Base-by-base conservation (phyloP, 352 stramenopile genomes). In the Blastocystis sp. region DNA sequence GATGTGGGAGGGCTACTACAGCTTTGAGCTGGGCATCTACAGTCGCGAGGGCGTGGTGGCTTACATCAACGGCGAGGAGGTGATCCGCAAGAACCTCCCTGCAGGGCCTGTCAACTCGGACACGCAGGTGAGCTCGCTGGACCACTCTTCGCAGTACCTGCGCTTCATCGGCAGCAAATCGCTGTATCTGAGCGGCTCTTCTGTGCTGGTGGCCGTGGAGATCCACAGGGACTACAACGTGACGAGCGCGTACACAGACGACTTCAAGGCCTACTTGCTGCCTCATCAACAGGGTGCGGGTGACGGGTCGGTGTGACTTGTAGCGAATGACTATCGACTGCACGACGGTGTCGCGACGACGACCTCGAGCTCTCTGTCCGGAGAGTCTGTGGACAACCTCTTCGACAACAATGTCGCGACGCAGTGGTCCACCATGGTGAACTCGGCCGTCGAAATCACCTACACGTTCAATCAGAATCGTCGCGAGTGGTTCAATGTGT, bases 401-500 rank as follows among this genome's bases (percentile, higher is more conserved):
- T 89, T 89, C 47, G 78, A 89, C 50, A 62, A 89, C 66, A 78
- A 89, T 43, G 45, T 62, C 37, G 37, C 20, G 9, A 89, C 78
- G 47, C 20, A 85, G 50, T 85, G 73, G 73, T 76, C 41, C 26
- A 47, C 54, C 3, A 62, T 50, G 30, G 56, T 65, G 26, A 47
- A 89, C 18, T n/a, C 39, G 16, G 7, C 56, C 7, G 66, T 76
- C 55, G 20, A 47, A 9, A 56, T 89, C n/a, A 56, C 37, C 20
- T 89, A 89, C 55, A 78, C 63, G 13, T 89, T 89, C 78, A 89
- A 78, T 54, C 59, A 89, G 26, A 26, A 24, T 20, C 63, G 78
- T 18, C 63, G 56, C 53, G 78, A 89, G 45, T 89, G 78, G 78
- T 76, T 89, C 43, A 89, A 89, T 54, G n/a, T 30, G n/a, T 89